Evolutionary conservation across 1,284 basidiomycete genomes (phyloP).

Genomic region (Bjerkandera adusta): DNA sequence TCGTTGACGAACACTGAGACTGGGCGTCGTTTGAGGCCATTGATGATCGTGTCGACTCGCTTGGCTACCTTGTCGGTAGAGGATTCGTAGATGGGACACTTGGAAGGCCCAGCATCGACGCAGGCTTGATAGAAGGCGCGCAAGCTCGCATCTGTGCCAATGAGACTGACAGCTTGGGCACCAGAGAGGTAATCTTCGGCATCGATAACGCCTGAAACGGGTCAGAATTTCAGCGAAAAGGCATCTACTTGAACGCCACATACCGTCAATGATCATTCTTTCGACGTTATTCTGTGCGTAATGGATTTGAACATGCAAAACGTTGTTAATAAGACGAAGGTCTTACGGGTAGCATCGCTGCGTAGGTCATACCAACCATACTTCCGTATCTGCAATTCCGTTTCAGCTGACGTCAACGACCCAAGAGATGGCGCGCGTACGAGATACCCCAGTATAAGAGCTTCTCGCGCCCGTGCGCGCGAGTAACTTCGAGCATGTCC

Average conservation of each 20-base stretch:
- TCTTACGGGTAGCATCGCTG: constrained; percentile 26
- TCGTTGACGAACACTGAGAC: constrained; percentile 3
- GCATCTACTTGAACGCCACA: neutral
- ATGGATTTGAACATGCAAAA: neutral
- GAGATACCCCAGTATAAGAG: constrained; percentile 30
- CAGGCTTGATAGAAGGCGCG: constrained; percentile 18
- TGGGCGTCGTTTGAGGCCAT: constrained; percentile 8
- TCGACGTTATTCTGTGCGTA: constrained; percentile 15
- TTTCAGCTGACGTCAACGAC: neutral
- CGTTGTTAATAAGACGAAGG: neutral
- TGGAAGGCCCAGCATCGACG: constrained; percentile 18
- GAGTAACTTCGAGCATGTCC: constrained; percentile 28
- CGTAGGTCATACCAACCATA: constrained; percentile 21
- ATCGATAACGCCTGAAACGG: constrained; percentile 14
- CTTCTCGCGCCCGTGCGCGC: constrained; percentile 25
- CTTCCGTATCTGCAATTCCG: constrained; percentile 22
- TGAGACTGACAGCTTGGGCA: constrained; percentile 15
- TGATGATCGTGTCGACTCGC: constrained; percentile 16
- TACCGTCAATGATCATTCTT: constrained; percentile 19
- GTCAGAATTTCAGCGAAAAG: neutral
- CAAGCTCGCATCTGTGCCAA: constrained; percentile 19
- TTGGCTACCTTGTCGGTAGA: constrained; percentile 13
- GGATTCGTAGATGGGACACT: constrained; percentile 18
- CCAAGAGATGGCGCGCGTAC: constrained; percentile 10
- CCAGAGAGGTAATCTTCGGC: constrained; percentile 15